Base-by-base conservation (phyloP, 2,329 filamentous ascomycete genomes). In the Fusarium tupiense region DNA sequence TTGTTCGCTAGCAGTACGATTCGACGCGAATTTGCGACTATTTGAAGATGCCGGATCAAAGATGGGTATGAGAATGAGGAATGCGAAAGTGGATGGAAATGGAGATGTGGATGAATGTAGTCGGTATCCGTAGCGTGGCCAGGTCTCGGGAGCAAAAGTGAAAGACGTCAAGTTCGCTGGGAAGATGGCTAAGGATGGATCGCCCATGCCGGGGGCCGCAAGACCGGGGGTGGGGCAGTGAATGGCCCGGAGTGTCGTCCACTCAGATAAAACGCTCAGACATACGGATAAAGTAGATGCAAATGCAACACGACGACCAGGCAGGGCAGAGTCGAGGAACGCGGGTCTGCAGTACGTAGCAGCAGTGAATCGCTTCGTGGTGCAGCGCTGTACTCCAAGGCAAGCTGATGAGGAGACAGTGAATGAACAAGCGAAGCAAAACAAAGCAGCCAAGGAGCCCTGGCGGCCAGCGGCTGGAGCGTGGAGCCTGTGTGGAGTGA, bases 91-190 rank as follows among this genome's bases (percentile, higher is more conserved):
- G 56, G 64, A 69, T 69, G 60, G 44, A 53, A 59, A 69, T 69
- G 52, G 44, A 53, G 46, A 70, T 70, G 67, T 70, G 67, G 67
- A 70, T 71, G 67, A 61, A 70, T 69, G 53, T 66, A 67, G 53
- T 66, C 60, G 56, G 61, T 70, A 70, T 70, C 53, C 63, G 72
- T 70, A 64, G 64, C 64, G 68, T 76, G 64, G 70, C 65, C 61
- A 74, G 74, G 77, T 77, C 67, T 78, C 67, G 72, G 77, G 69
- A 74, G 69, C 60, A 71, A 73, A 74, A 72, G 77, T 78, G 77
- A 76, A 78, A 78, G 75, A 77, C 77, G 77, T 78, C 77, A 78
- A 78, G 77, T 77, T 76, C 63, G 54, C 63, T 61, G 73, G 69
- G 65, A 69, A 50, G 65, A 69, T 50, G 65, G 66, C 50, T 59